Base-by-base conservation (phyloP, 2,329 filamentous ascomycete genomes). In the Arthrinium puccinioides region DNA sequence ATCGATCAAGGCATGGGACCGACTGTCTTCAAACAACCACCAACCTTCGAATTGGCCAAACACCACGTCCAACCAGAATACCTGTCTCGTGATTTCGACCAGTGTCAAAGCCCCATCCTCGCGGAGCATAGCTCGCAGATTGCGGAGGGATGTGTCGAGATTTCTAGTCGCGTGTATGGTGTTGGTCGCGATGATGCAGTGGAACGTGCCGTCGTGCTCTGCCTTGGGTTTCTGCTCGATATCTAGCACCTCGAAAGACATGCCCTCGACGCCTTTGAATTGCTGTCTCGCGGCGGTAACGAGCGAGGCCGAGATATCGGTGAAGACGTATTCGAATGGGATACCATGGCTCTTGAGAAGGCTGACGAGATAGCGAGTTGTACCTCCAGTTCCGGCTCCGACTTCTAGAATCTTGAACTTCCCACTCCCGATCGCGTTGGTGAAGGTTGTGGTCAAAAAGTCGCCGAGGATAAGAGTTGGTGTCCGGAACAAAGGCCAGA, bases 351-450 rank as follows among this genome's bases (percentile, higher is more conserved):
- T 14, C 1, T 37, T 37, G 4, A 70, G 49, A 0, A 34, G 23
- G 0, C 51, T 38, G 2, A 63, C 38, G 2, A 68, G 20, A 5
- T 50, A 39, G 10, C 44, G 44, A 0, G 66, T 63, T 6, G 65
- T 69, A 0, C 61, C 64, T 4, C 66, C 65, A 1, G 63, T 67
- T 10, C 64, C 65, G 3, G 56, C 64, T 0, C 65, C 65, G 13
- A 67, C 45, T 46, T 69, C 64, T 33, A 72, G 53, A 31, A 70
- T 60, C 2, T 53, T 47, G 10, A 66, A 41, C 5, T 38, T 39
- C 10, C 47, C 32, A 6, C n/a, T 30, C 9, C 21, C 29, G 29
- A 21, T 21, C 10, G 26, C 25, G 2, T n/a, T 15, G 7, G 33
- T 10, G 3, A 42, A 14, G 9, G 32, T 26, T 5, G 39, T 26